Conservation (phyloP, 176 grass and related monocot species). For the Lolium rigidum region DNA sequence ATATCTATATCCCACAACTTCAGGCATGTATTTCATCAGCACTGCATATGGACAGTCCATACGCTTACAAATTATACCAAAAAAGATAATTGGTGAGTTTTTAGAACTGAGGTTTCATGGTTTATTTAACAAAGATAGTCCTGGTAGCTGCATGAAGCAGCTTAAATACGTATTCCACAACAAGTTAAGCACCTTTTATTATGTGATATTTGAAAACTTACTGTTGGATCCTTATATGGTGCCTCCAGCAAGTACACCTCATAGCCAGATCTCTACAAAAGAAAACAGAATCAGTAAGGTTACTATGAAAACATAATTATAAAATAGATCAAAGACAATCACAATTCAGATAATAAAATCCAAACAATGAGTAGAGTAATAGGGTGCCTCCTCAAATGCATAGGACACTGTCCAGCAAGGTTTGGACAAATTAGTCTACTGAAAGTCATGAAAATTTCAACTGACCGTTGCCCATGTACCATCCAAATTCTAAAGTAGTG, state of each 20-base stretch:
- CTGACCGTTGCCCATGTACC: not conserved
- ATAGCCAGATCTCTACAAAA: slow-evolving; percentile 79
- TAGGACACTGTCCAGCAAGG: slow-evolving; percentile 18
- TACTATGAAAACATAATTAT: slow-evolving; percentile 6
- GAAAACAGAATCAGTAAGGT: slow-evolving; percentile 41
- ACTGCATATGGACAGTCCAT: slow-evolving; percentile 25
- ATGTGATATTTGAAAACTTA: slow-evolving; percentile 49
- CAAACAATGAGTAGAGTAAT: slow-evolving; percentile 31
- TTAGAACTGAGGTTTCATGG: not conserved
- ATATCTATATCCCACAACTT: slow-evolving; percentile 7
- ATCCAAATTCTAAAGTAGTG: slow-evolving; percentile 19
- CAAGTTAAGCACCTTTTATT: not conserved
- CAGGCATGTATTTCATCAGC: not conserved
- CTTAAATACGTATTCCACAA: slow-evolving; percentile 31
- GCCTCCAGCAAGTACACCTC: slow-evolving; percentile 97
- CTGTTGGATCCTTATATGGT: slow-evolving; percentile 95
- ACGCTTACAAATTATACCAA: slow-evolving; percentile 21
- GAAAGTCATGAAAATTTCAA: slow-evolving; percentile 13
- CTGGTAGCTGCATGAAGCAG: not conserved
- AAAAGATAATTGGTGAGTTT: not conserved
- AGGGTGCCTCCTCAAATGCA: slow-evolving; percentile 31
- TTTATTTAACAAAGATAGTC: slow-evolving; percentile 39
- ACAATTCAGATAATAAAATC: slow-evolving; percentile 36
- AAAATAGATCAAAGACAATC: not conserved
- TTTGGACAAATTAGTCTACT: slow-evolving; percentile 29